Conservation (phyloP, 129 eudicot genomes). For the Saussurea involucrata region DNA sequence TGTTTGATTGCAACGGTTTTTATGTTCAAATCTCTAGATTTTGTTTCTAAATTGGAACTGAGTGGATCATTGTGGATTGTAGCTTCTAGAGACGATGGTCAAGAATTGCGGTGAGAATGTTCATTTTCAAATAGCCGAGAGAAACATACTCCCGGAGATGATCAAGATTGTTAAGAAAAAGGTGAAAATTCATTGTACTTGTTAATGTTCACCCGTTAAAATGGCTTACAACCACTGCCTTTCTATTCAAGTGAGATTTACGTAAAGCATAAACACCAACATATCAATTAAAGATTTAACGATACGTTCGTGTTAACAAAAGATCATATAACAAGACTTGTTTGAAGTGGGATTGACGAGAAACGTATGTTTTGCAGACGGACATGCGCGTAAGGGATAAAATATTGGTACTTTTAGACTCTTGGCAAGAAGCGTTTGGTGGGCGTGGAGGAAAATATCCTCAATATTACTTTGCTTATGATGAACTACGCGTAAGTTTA, state of each 20-base stretch:
- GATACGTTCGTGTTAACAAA: neutral
- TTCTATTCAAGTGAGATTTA: neutral
- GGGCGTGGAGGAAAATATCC: constrained; percentile 84
- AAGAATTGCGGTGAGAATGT: constrained; percentile 92
- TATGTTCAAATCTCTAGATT: neutral
- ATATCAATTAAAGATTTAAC: neutral
- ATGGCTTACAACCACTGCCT: neutral
- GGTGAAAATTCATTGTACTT: constrained; percentile 16
- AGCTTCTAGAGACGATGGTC: constrained; percentile 97
- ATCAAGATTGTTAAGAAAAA: constrained; percentile 78
- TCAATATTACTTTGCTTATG: constrained; percentile 89
- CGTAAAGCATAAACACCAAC: neutral
- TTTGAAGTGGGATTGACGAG: neutral
- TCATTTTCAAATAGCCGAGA: constrained; percentile 79
- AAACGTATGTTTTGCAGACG: constrained; percentile 41
- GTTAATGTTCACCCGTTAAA: neutral
- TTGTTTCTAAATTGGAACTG: neutral
- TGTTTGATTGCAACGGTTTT: neutral
- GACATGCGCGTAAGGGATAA: constrained; percentile 88
- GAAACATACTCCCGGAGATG: constrained; percentile 75
- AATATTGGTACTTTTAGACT: constrained; percentile 63
- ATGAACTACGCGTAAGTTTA: constrained; percentile 68
- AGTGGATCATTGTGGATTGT: constrained; percentile 11
- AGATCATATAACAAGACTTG: neutral
- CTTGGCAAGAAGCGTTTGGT: constrained; percentile 98